These are phyloP conservation scores for Chloropicon primus DNA, from an alignment of 139 green algal species.

Conservation along the genomic window DNA sequence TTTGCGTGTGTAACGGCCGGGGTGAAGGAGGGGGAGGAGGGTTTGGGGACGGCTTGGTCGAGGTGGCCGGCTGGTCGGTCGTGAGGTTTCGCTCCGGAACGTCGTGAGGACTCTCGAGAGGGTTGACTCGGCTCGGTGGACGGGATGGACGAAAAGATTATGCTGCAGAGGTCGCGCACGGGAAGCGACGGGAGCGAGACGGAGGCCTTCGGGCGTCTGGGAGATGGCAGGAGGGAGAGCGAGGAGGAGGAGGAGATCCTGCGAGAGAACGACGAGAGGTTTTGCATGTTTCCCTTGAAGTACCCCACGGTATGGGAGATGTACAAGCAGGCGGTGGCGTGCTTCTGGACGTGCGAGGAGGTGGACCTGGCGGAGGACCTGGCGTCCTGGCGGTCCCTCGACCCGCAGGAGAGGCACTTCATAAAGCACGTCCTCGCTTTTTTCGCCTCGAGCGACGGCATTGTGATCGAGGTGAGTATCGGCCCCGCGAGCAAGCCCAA, in stretches of 20 bases:
- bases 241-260: not conserved
- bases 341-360: slow-evolving; percentile 65
- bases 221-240: not conserved
- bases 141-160: no score
- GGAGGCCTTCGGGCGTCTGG: not conserved
- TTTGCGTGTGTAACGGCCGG: no score
- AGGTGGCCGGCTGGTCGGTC: no score
- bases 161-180: not conserved
- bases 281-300: slow-evolving; percentile 17
- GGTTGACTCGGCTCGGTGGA: no score
- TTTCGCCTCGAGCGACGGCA: slow-evolving; percentile 26
- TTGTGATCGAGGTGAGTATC: slow-evolving; percentile 17
- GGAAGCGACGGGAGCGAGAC: not conserved
- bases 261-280: not conserved
- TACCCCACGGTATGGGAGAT: slow-evolving; percentile 34
- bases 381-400: slow-evolving; percentile 43
- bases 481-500: no score
- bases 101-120: no score
- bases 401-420: slow-evolving; percentile 25
- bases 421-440: slow-evolving; percentile 22
- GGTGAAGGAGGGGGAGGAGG: no score
- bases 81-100: no score
- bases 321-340: slow-evolving; percentile 63
- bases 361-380: slow-evolving; percentile 55
- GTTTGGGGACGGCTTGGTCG: no score